Evolutionary conservation across 192 early-diverging fungal species (phyloP), one percentile per base, ranked within the genome.

Genomic region (Podila epigama): DNA sequence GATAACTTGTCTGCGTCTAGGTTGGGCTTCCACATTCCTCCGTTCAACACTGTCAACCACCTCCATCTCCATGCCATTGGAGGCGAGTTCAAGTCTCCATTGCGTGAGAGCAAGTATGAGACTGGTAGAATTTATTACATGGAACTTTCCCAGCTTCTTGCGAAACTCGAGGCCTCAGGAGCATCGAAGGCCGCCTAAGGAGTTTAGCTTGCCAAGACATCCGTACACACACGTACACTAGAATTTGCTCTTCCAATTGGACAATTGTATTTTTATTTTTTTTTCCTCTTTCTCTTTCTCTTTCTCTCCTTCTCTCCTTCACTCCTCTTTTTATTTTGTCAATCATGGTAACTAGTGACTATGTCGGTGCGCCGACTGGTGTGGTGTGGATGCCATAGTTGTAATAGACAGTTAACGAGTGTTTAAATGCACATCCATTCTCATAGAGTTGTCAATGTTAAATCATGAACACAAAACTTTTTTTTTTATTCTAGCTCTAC

Each of bases 1-100:
- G n/a, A n/a, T n/a, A n/a, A 37, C 41, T 58, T 31, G 33, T 22
- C 35, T 29, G 40, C 25, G 37, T 34, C 11, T 66, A 79, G 83
- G 12, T 35, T 91, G 10, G 90, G 92, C 10, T 93, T 92, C 67
- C 92, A 93, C 63, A 70, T 90, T 6, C 92, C 92, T 13, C 91
- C 90, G 1, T 93, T 89, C 68, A 88, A 83, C 33, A 84, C 83
- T 3, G 81, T 93, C n/a, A 35, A 81, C 22, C 92, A 93, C 82
- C 65, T 93, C 27, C 92, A 92, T 69, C 63, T 92, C 18, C 91
- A 91, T 80, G 84, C 83, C 10, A 58, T 92, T 5, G 90, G 79
- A 1, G 70, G 81, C 62, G 83, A 86, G 3, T 91, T 87, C 63
- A 84, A 84, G 52, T 53, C 62, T 3, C 32, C 42, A 8, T 18